A percentile compares a stretch with the other conserved stretches of the same genome.
Evolutionary conservation across 331 rosid genomes (phyloP).

Genomic region (Saraca asoca): DNA sequence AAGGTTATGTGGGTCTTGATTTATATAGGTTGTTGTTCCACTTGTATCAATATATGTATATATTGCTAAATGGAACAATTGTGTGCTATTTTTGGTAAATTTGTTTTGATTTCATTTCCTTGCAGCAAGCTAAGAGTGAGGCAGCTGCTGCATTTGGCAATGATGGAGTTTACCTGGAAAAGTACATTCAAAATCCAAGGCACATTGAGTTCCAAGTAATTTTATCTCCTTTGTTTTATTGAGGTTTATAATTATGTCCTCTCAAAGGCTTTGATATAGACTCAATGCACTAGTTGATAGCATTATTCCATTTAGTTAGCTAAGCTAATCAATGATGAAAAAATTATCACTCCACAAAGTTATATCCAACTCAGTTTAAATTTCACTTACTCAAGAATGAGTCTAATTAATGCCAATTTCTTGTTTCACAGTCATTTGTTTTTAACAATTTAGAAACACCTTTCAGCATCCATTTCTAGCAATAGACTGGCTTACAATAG

Average conservation of each 20-base stretch:
- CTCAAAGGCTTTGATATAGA: slow-evolving; percentile 18
- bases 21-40: slow-evolving; percentile 13
- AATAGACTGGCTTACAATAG: background rate
- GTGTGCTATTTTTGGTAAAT: slow-evolving; percentile 34
- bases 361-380: background rate
- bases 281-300: background rate
- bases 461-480: background rate
- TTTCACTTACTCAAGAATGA: background rate
- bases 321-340: slow-evolving; percentile 13
- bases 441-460: background rate
- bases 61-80: slow-evolving; percentile 7
- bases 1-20: slow-evolving; percentile 28
- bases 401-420: slow-evolving; percentile 1
- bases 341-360: background rate
- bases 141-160: slow-evolving; percentile 99
- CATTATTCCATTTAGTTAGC: slow-evolving; percentile 25
- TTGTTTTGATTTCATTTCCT: slow-evolving; percentile 34
- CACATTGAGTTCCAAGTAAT: slow-evolving; percentile 98
- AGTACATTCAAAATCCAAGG: slow-evolving; percentile 94
- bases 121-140: slow-evolving; percentile 98
- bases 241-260: slow-evolving; percentile 27
- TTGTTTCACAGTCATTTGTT: background rate
- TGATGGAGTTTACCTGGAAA: slow-evolving; percentile 97
- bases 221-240: slow-evolving; percentile 19
- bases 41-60: too few relatives aligned